A percentile compares a stretch with the other conserved stretches of the same genome.
These are phyloP conservation scores for Dendrobium catenatum DNA, from an alignment of 106 monocot genomes.

Conservation along the genomic window DNA sequence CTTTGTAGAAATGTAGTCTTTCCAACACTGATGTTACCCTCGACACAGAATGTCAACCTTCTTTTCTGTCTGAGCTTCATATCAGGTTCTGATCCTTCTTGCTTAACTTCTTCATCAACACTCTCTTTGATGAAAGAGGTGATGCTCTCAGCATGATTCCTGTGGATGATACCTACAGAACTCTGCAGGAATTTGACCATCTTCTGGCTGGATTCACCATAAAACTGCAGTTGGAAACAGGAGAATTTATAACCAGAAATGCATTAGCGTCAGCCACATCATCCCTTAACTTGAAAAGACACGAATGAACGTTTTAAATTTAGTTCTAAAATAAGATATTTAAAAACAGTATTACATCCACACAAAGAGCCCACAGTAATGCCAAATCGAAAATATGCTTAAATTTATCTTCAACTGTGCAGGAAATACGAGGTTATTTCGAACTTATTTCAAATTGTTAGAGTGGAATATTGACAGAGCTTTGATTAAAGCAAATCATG, in stretches of 20 bases:
- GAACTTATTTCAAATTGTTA: no score
- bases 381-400: no score
- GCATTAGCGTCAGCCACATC: neutral
- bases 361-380: no score
- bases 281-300: neutral
- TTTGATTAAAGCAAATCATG: no score
- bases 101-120: conserved; percentile 77
- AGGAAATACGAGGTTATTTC: no score
- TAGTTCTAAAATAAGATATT: neutral
- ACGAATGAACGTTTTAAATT: neutral
- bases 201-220: conserved; percentile 58
- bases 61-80: conserved; percentile 50
- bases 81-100: conserved; percentile 22
- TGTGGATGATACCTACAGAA: conserved; percentile 85
- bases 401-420: no score
- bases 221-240: conserved; percentile 39
- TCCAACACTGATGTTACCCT: conserved; percentile 96
- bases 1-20: conserved; percentile 90
- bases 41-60: conserved; percentile 92
- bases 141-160: conserved; percentile 89
- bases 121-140: conserved; percentile 88
- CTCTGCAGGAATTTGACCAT: conserved; percentile 73
- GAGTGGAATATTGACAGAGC: no score
- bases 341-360: no score
- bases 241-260: neutral